A percentile compares a stretch with the other conserved stretches of the same genome.
Evolutionary conservation across 176 grass and related monocot species (phyloP).

Genomic region (Oryza longistaminata): DNA sequence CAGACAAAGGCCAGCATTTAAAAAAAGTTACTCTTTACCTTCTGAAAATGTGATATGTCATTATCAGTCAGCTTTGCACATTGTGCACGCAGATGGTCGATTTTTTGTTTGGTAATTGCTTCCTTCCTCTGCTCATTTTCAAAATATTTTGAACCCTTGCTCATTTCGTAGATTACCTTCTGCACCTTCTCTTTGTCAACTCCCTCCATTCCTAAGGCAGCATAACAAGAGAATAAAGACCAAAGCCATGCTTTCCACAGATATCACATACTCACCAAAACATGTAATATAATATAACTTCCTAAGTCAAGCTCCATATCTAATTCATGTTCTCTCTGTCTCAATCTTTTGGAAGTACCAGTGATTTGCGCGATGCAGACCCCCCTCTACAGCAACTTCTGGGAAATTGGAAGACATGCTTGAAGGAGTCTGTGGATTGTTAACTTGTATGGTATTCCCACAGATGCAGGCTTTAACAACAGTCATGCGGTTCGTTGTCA

Average conservation of each 20-base stretch:
- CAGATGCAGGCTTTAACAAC: conserved; percentile 58
- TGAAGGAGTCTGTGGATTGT: background rate
- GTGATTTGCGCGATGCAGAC: background rate
- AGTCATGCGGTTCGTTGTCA: conserved; percentile 71
- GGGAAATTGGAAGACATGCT: conserved; percentile 45
- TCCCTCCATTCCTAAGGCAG: conserved; percentile 81
- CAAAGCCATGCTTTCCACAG: background rate
- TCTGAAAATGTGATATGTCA: conserved; percentile 78
- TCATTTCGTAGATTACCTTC: conserved; percentile 88
- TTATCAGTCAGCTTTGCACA: conserved; percentile 63
- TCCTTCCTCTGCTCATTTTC: conserved; percentile 96
- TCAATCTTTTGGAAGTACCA: background rate
- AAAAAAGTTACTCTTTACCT: conserved; percentile 37
- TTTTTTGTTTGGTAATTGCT: conserved; percentile 67
- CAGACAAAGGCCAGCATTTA: background rate
- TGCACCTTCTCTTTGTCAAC: conserved; percentile 93
- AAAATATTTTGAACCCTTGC: conserved; percentile 94
- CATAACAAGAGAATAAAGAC: conserved; percentile 25
- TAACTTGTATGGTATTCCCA: conserved; percentile 36
- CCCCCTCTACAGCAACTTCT: conserved; percentile 32
- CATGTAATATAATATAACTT: background rate
- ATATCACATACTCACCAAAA: background rate
- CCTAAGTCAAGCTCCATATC: background rate
- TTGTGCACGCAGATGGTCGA: conserved; percentile 62
- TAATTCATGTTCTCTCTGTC: background rate